A percentile compares a stretch with the other conserved stretches of the same genome.
These are phyloP conservation scores for Cyberlindnera petersonii DNA, from an alignment of 805 yeast genomes.

Conservation along the genomic window DNA sequence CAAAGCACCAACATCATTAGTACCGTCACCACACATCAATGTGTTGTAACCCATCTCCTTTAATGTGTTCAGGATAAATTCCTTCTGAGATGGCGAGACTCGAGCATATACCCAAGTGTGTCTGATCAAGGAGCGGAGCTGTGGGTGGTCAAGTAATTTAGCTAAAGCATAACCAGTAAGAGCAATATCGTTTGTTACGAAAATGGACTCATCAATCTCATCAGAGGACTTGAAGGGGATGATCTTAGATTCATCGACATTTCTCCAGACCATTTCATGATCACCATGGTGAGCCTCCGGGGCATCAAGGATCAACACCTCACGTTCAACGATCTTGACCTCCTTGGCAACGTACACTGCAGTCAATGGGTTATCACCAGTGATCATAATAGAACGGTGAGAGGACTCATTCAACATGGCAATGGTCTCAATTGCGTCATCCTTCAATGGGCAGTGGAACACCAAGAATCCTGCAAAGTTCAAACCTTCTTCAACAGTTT, in stretches of 20 bases:
- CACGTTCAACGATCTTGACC: constrained; percentile 81
- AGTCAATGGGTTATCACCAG: constrained; percentile 98
- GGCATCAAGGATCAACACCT: constrained; percentile 79
- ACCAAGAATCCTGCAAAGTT: constrained; percentile 89
- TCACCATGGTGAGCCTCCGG: constrained; percentile 65
- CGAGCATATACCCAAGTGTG: constrained; percentile 97
- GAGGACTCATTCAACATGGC: constrained; percentile 91
- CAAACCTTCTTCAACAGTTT: constrained; percentile 69
- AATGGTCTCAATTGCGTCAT: constrained; percentile 86
- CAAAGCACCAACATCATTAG: constrained; percentile 99
- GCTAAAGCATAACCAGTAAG: constrained; percentile 88
- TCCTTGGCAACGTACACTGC: constrained; percentile 97
- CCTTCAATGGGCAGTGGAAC: constrained; percentile 95
- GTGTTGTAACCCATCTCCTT: constrained; percentile 90
- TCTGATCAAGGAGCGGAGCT: constrained; percentile 68
- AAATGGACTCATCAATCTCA: constrained; percentile 51
- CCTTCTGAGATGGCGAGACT: constrained; percentile 95
- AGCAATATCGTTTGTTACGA: constrained; percentile 76
- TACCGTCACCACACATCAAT: constrained; percentile 99
- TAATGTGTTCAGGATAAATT: constrained; percentile 76
- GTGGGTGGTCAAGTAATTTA: constrained; percentile 60
- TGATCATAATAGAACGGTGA: constrained; percentile 95
- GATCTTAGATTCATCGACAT: constrained; percentile 68
- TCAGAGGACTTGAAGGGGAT: constrained; percentile 63
- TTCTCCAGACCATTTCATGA: constrained; percentile 75